These are phyloP conservation scores for Globisporangium spiculum DNA, from an alignment of 352 stramenopile species.

Conservation along the genomic window DNA sequence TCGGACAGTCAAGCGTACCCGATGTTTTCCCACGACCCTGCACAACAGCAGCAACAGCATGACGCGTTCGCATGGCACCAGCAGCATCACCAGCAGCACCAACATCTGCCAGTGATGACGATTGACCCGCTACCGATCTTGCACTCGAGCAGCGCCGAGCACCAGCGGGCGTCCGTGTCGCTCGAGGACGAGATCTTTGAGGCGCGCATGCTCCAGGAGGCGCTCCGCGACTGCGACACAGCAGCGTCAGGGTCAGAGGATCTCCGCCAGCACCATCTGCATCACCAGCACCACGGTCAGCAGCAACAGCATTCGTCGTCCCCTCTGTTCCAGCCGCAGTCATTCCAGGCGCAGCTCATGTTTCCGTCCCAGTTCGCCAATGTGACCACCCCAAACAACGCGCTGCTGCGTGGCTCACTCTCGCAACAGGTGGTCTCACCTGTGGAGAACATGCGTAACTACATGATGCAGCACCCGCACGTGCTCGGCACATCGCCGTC, in stretches of 20 bases:
- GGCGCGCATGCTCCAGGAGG: constrained; percentile 34
- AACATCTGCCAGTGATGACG: neutral
- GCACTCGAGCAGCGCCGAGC: neutral
- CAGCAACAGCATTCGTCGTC: constrained; percentile 12
- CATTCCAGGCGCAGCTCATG: constrained; percentile 17
- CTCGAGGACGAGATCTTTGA: constrained; percentile 33
- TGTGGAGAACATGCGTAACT: constrained; percentile 15
- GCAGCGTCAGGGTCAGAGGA: neutral
- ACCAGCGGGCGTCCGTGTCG: constrained; percentile 3
- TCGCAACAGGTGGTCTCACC: constrained; percentile 15
- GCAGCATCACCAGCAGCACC: neutral
- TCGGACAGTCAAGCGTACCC: neutral
- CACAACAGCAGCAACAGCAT: neutral
- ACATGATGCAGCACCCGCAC: neutral
- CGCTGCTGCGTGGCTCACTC: constrained; percentile 4
- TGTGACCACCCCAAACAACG: constrained; percentile 10
- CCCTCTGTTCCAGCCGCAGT: constrained; percentile 2
- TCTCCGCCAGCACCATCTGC: constrained; percentile 15
- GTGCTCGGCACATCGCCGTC: constrained; percentile 12
- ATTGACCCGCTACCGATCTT: constrained; percentile 13
- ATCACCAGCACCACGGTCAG: constrained; percentile 3
- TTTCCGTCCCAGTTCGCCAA: constrained; percentile 24
- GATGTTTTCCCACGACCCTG: neutral
- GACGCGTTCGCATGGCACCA: constrained; percentile 6
- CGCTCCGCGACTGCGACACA: constrained; percentile 19